Percentiles rank a stretch among this genome's conserved stretches.
phyloP scores from a whole-genome alignment of 129 eudicot genomes.

The Flaveria ramosissima region DNA sequence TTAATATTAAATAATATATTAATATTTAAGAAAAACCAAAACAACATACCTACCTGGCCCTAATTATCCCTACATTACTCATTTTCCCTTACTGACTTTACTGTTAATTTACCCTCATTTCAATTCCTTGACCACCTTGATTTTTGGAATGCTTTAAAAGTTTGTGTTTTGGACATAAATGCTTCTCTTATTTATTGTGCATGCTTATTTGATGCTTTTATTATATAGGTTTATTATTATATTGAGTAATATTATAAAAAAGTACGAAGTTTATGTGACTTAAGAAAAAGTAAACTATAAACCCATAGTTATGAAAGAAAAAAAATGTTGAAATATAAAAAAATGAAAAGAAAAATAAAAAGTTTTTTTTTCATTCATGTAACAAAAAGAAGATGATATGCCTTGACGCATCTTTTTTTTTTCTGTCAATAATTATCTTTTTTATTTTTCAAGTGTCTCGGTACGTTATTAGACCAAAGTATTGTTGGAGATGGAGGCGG shows the following conservation, averaged over 20 bases:
- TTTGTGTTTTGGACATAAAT: conserved; percentile 47
- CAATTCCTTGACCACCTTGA: conserved; percentile 45
- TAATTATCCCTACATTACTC: conserved; percentile 41
- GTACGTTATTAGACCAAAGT: too few relatives aligned
- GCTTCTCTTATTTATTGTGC: conserved; percentile 35
- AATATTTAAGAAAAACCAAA: background rate
- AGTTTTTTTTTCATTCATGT: too few relatives aligned
- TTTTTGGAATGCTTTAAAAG: conserved; percentile 46
- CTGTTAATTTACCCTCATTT: conserved; percentile 47
- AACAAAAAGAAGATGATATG: too few relatives aligned
- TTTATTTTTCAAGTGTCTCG: too few relatives aligned
- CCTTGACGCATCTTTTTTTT: too few relatives aligned
- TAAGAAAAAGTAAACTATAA: background rate
- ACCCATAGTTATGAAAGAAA: background rate
- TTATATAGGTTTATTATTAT: background rate
- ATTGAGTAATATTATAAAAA: background rate
- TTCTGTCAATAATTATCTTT: too few relatives aligned
- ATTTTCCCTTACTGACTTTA: conserved; percentile 38
- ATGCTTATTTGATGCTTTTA: conserved; percentile 9
- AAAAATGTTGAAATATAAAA: too few relatives aligned
- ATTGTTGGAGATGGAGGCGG: too few relatives aligned
- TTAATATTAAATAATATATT: background rate
- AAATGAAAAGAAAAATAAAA: too few relatives aligned
- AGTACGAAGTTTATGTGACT: background rate
- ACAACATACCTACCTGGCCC: conserved; percentile 34